Conservation (phyloP, 352 stramenopile species). For the Globisporangium paroecandrum region DNA sequence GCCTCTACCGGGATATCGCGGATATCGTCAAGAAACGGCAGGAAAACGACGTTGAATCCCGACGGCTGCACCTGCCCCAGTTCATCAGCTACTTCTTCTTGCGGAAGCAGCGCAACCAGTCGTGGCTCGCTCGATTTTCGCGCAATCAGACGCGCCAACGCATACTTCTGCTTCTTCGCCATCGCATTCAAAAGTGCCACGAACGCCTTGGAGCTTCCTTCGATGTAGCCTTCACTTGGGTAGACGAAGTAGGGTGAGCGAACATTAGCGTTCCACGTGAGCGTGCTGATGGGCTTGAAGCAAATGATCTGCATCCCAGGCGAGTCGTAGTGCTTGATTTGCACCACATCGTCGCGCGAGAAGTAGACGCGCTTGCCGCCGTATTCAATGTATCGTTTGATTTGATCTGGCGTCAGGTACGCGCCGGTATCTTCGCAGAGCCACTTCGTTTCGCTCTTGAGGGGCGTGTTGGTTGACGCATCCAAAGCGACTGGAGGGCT, state of each 20-base stretch:
- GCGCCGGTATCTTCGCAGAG: conserved; percentile 77
- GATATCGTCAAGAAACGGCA: conserved; percentile 82
- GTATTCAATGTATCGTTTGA: conserved; percentile 74
- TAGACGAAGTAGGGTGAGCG: conserved; percentile 81
- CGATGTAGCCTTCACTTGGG: conserved; percentile 71
- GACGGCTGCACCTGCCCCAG: conserved; percentile 76
- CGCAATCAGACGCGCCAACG: conserved; percentile 63
- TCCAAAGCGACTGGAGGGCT: conserved; percentile 57
- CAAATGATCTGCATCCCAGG: conserved; percentile 77
- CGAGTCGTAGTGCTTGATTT: conserved; percentile 77
- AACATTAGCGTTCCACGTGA: conserved; percentile 70
- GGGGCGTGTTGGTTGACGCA: conserved; percentile 64
- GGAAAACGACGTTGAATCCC: conserved; percentile 74
- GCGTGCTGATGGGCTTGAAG: conserved; percentile 61
- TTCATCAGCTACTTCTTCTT: conserved; percentile 72
- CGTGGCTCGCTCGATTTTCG: conserved; percentile 75
- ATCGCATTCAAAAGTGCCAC: conserved; percentile 65
- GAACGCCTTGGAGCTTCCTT: conserved; percentile 71
- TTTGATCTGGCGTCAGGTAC: conserved; percentile 69
- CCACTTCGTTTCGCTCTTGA: conserved; percentile 84
- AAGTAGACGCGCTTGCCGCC: conserved; percentile 80
- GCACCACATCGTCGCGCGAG: conserved; percentile 69
- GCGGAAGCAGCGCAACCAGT: conserved; percentile 70
- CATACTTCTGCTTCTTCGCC: conserved; percentile 59
- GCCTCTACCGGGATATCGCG: conserved; percentile 52